Base-by-base conservation (phyloP, 148 eudicot genomes). In the Diospyros lotus region DNA sequence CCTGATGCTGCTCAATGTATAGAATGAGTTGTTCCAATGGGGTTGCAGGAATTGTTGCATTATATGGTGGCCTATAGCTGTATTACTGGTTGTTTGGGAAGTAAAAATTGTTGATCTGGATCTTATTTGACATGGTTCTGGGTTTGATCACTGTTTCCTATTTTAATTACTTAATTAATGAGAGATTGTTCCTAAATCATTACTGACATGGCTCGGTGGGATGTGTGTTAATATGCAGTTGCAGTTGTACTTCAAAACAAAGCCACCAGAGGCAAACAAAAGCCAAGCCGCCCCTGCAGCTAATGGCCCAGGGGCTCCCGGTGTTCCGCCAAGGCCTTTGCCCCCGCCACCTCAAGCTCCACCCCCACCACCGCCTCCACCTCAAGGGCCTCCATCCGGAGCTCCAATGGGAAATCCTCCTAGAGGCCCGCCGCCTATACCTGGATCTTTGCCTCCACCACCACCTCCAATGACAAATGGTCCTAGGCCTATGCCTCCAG, bases 191-290 rank as follows among this genome's bases (percentile, higher is more conserved):
- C 50, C 11, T 55, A 15, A 71, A 55, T 59, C 50, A 28, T 70
- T 53, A 74, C 69, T 72, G 39, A 77, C 48, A 13, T 38, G 66
- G 10, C 45, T 76, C 1, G 52, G 18, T 74, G 51, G 41, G 46
- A 52, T 60, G 12, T 9, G 12, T 9, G 56, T 63, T 59, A 48
- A 74, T 70, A 1, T 82, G 68, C 96, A 94, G 98, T 78, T 95
- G 88, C 98, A 95, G 70, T 82, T 95, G 54, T 95, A 95, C 78
- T 95, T 95, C 89, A 95, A 95, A 86, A 59, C 82, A 11, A 95
- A 95, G 87, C 94, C 97, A 78, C 94, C 97, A 58, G 98, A 95
- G 80, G 63, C 94, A 43, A 94, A 83, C 86, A 91, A 90, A 81
- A 89, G 90, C 39, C 95, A 75, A 74, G 89, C 95, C 39, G 77